A percentile compares a stretch with the other conserved stretches of the same genome.
These are phyloP conservation scores for Nemania diffusa DNA, from an alignment of 2,329 filamentous ascomycete genomes.

Conservation along the genomic window DNA sequence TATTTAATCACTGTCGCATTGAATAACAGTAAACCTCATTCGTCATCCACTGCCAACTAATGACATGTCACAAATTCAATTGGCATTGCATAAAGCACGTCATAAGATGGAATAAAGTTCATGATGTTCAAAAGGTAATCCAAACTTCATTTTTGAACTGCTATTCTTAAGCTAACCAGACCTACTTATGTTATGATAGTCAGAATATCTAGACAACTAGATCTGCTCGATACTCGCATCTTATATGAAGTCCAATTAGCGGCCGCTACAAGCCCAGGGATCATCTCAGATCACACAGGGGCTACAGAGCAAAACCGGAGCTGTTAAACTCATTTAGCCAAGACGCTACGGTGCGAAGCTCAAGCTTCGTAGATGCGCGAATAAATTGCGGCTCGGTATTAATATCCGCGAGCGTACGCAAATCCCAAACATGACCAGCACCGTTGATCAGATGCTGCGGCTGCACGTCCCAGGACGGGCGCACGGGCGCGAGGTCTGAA, in stretches of 20 bases:
- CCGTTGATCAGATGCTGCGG: slow-evolving; percentile 62
- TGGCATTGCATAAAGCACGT: no score
- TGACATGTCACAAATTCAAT: no score
- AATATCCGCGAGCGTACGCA: slow-evolving; percentile 45
- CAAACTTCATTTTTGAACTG: neutral
- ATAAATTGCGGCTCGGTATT: slow-evolving; percentile 33
- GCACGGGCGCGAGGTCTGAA: slow-evolving; percentile 53
- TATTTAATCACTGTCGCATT: neutral
- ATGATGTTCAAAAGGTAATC: neutral
- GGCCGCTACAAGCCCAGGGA: neutral
- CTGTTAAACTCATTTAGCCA: slow-evolving; percentile 51
- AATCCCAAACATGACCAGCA: slow-evolving; percentile 62
- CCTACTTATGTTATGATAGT: neutral
- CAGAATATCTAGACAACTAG: neutral
- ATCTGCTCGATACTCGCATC: neutral
- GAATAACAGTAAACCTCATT: neutral
- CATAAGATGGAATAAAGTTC: neutral
- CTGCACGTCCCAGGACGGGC: slow-evolving; percentile 52
- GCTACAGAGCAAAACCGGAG: slow-evolving; percentile 7
- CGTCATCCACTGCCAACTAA: no score
- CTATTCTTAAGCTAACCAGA: neutral
- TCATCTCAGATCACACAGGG: neutral
- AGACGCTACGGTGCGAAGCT: slow-evolving; percentile 56
- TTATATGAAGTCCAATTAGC: neutral
- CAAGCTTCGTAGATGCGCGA: slow-evolving; percentile 28